Conservation (phyloP, 208 protist species). For the Leishmania tarentolae region DNA sequence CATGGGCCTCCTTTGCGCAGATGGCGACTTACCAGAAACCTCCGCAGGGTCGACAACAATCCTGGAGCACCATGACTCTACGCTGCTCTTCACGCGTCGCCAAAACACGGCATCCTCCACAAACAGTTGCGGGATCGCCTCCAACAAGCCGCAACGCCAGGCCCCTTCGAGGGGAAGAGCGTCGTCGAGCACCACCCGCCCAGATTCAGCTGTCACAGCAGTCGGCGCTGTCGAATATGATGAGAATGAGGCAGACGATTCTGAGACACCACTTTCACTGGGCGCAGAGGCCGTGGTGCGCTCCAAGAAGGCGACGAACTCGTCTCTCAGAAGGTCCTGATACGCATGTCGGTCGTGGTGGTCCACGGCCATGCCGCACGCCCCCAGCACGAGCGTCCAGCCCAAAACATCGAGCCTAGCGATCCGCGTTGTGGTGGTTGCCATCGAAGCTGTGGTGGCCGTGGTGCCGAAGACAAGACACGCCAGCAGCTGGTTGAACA, state of each 20-base stretch:
- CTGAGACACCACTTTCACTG: background rate
- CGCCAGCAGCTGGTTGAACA: slow-evolving; percentile 64
- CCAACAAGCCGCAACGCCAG: slow-evolving; percentile 40
- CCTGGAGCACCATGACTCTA: slow-evolving; percentile 27
- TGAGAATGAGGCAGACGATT: background rate
- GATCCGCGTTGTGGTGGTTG: background rate
- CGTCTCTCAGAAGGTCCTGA: slow-evolving; percentile 3
- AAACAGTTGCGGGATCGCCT: slow-evolving; percentile 47
- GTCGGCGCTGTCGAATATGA: background rate
- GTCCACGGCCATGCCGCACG: slow-evolving; percentile 38
- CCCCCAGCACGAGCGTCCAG: slow-evolving; percentile 51
- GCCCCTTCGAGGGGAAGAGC: slow-evolving; percentile 3
- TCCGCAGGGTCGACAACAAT: background rate
- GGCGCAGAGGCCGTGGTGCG: background rate
- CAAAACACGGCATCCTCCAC: slow-evolving; percentile 46
- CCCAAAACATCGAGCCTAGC: slow-evolving; percentile 13
- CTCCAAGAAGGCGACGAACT: slow-evolving; percentile 17
- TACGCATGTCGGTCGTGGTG: slow-evolving; percentile 16
- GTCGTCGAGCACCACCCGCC: background rate
- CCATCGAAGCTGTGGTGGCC: background rate
- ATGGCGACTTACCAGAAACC: background rate
- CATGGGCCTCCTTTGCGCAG: background rate
- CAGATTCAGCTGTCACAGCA: background rate
- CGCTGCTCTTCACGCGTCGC: slow-evolving; percentile 29
- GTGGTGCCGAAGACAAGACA: slow-evolving; percentile 35